A percentile compares a stretch with the other conserved stretches of the same genome.
Evolutionary conservation across 768 basidiomycete genomes (phyloP).

Genomic region (Boletus subparvulus): DNA sequence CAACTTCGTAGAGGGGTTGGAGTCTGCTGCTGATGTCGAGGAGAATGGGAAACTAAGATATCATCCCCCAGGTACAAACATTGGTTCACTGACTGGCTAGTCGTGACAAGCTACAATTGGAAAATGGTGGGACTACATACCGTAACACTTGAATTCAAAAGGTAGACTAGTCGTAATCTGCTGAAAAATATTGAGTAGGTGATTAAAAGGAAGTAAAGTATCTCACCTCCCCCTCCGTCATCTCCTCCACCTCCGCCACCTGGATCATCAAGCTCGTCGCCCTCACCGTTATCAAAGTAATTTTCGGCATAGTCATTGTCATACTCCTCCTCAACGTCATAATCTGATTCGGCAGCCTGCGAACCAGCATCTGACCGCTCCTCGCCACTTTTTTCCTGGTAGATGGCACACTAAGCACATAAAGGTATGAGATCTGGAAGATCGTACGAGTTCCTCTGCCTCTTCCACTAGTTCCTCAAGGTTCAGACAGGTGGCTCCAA

Average conservation of each 20-base stretch:
- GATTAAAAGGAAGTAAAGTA: neutral
- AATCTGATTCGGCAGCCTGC: slow-evolving; percentile 66
- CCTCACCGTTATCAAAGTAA: slow-evolving; percentile 89
- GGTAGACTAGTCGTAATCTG: slow-evolving; percentile 29
- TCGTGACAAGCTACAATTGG: neutral
- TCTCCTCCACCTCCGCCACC: slow-evolving; percentile 68
- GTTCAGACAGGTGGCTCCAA: slow-evolving; percentile 47
- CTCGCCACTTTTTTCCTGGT: slow-evolving; percentile 67
- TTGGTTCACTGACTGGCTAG: neutral
- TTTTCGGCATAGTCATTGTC: slow-evolving; percentile 91
- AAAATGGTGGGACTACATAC: slow-evolving; percentile 2
- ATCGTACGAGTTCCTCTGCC: slow-evolving; percentile 53
- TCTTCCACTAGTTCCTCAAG: slow-evolving; percentile 70
- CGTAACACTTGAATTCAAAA: neutral
- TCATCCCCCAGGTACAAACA: neutral
- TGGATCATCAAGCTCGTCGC: slow-evolving; percentile 74
- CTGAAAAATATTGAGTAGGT: neutral
- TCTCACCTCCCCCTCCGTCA: slow-evolving; percentile 58
- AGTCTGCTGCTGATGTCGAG: neutral
- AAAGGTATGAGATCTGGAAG: neutral
- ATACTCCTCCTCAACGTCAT: slow-evolving; percentile 87
- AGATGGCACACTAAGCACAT: neutral
- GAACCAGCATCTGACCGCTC: slow-evolving; percentile 70
- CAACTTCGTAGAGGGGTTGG: neutral
- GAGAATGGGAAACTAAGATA: neutral